phyloP scores from a whole-genome alignment of 2,329 filamentous ascomycete species.

The Coniochaeta sp. region DNA sequence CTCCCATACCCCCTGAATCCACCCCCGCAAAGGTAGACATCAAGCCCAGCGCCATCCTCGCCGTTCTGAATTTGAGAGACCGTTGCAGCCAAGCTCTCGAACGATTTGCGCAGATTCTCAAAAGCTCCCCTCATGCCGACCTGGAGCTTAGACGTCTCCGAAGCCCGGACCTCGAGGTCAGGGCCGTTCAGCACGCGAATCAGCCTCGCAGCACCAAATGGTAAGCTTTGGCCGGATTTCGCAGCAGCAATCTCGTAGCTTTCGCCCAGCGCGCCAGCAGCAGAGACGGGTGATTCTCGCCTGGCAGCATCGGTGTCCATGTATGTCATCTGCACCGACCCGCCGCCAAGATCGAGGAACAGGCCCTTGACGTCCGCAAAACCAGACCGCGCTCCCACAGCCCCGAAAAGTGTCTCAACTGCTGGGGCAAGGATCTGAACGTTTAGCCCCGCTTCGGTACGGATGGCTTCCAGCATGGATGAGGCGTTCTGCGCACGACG shows the following conservation, averaged over 20 bases:
- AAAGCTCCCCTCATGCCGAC: constrained; percentile 55
- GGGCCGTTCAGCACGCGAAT: constrained; percentile 39
- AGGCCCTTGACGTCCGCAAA: constrained; percentile 64
- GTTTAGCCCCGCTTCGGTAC: constrained; percentile 54
- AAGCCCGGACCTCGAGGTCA: constrained; percentile 30
- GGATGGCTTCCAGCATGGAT: constrained; percentile 61
- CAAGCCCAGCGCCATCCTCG: constrained; percentile 37
- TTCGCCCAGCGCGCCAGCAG: constrained; percentile 1
- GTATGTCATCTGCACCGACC: constrained; percentile 60
- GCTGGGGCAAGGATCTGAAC: constrained; percentile 70
- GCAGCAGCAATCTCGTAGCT: constrained; percentile 49
- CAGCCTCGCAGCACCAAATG: constrained; percentile 54
- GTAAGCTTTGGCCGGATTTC: constrained; percentile 47
- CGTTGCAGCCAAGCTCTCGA: constrained; percentile 44
- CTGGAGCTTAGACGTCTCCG: constrained; percentile 48
- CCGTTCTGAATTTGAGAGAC: constrained; percentile 25
- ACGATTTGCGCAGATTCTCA: constrained; percentile 37
- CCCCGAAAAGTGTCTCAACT: constrained; percentile 77
- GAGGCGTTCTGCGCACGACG: constrained; percentile 69
- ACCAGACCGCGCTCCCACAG: constrained; percentile 73
- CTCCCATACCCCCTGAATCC: constrained; percentile 90
- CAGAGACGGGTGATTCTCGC: constrained; percentile 8
- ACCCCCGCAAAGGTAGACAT: constrained; percentile 81
- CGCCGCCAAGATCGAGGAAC: constrained; percentile 81
- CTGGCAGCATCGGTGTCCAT: constrained; percentile 36